phyloP scores from a whole-genome alignment of 495 filamentous ascomycete species.

The Corynascus novoguineensis region DNA sequence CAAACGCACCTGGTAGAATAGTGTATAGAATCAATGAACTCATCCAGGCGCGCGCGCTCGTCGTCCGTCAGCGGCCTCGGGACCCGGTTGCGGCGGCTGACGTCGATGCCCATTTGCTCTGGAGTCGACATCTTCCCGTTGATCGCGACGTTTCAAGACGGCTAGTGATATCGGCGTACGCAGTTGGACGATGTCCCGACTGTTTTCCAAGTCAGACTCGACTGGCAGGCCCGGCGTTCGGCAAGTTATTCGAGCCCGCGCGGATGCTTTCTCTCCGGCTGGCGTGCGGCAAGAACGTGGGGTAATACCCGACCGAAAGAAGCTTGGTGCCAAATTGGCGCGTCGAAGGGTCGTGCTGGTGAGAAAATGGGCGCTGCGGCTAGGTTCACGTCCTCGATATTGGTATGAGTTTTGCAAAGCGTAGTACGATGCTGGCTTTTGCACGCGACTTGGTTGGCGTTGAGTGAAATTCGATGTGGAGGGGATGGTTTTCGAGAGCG shows the following conservation, averaged over 20 bases:
- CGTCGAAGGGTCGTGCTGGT: neutral
- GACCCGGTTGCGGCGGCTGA: conserved; percentile 72
- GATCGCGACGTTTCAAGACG: neutral
- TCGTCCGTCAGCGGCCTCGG: conserved; percentile 73
- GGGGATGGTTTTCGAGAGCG: conserved; percentile 13
- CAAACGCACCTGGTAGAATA: conserved; percentile 79
- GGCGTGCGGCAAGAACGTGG: conserved; percentile 6
- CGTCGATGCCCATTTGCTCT: conserved; percentile 62
- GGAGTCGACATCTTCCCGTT: conserved; percentile 21
- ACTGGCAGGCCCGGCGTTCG: neutral
- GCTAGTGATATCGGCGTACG: neutral
- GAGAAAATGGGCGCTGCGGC: neutral
- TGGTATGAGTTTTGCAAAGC: neutral
- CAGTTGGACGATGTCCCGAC: neutral
- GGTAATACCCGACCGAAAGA: neutral
- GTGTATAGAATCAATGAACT: conserved; percentile 87
- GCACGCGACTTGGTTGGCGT: conserved; percentile 3
- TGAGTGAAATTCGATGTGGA: conserved; percentile 8
- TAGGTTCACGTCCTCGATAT: neutral
- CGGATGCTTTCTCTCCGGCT: neutral
- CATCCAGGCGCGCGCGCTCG: conserved; percentile 77
- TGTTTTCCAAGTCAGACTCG: neutral
- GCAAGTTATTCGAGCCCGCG: neutral
- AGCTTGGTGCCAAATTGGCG: neutral
- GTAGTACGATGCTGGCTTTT: neutral